Evolutionary conservation across 495 filamentous ascomycete genomes (phyloP), one percentile per base, ranked within the genome.

Genomic region (Penicillium waksmanii): DNA sequence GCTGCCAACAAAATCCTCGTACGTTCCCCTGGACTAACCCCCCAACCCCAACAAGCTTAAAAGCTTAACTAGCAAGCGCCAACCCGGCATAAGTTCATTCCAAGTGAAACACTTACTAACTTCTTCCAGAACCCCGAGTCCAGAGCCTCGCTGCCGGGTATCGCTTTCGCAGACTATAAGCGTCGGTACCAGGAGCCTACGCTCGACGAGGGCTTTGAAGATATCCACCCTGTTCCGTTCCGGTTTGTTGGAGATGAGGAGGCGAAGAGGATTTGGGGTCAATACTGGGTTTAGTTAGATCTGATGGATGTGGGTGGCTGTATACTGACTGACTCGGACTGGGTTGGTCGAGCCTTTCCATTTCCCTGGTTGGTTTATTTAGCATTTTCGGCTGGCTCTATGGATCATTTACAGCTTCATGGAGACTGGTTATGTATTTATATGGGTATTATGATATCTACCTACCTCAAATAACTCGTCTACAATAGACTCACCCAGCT

Each of bases 201-300:
- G n/a, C 62, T 83, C 8, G 74, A 80, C 2, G 95, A 98, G 66
- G 95, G 95, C 0, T 97, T 97, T 70, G 80, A 89, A 51, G 91
- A 96, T 64, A 82, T 98, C 19, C 72, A 84, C 5, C 81, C 82
- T 19, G 77, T 90, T 7, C 82, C 88, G 15, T 96, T 96, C 66
- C 67, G 82, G 66, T 90, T 89, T 67, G 67, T 79, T 49, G 88
- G 88, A 0, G 74, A 67, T 34, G 80, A 86, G 18, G 77, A 81
- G 17, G 81, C 82, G 47, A 77, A 73, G 64, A 63, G 74, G 57
- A 72, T 91, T 27, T 96, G 90, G 90, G 77, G 75, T 7, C 82
- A 81, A 63, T 89, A 88, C 62, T 96, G 92, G 92, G 71, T 86
- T 57, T 93, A 58, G 8, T 31, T 31, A 8, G 27, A 31, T 31